Percentiles rank a stretch among this genome's conserved stretches.
Conservation (phyloP, 495 filamentous ascomycete genomes). For the Xylaria palmicola region DNA sequence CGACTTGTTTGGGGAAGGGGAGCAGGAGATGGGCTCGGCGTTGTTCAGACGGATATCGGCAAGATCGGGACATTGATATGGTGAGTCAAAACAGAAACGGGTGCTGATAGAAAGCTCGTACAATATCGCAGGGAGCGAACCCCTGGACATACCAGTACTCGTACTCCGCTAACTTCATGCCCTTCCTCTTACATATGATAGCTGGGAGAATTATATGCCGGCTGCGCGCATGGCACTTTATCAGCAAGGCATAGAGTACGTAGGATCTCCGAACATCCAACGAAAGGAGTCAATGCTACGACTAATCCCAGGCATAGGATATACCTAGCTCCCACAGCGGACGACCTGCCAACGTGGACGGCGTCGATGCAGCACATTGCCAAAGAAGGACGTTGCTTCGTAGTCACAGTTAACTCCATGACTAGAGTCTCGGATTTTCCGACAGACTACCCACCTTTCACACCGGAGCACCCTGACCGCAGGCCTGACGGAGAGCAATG, state of each 20-base stretch:
- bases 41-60: slow-evolving; percentile 41
- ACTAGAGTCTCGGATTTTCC: slow-evolving; percentile 45
- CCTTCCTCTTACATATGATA: slow-evolving; percentile 2
- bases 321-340: slow-evolving; percentile 42
- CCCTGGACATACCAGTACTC: background rate
- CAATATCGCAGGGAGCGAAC: background rate
- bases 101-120: background rate
- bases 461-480: slow-evolving; percentile 34
- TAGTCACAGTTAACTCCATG: slow-evolving; percentile 41
- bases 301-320: slow-evolving; percentile 27
- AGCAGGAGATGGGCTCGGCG: slow-evolving; percentile 39
- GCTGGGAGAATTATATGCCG: slow-evolving; percentile 49
- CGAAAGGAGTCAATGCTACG: background rate
- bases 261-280: background rate
- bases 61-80: slow-evolving; percentile 46
- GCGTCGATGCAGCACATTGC: slow-evolving; percentile 48
- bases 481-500: slow-evolving; percentile 39
- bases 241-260: slow-evolving; percentile 44
- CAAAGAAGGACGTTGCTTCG: slow-evolving; percentile 44
- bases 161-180: background rate
- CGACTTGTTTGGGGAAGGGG: slow-evolving; percentile 43
- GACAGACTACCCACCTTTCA: slow-evolving; percentile 43
- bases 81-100: slow-evolving; percentile 17
- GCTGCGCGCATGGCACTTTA: slow-evolving; percentile 42
- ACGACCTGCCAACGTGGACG: slow-evolving; percentile 40